Percentiles rank a stretch among this genome's conserved stretches.
Evolutionary conservation across 2,329 filamentous ascomycete genomes (phyloP).

Genomic region (Fusarium gaditjirri): DNA sequence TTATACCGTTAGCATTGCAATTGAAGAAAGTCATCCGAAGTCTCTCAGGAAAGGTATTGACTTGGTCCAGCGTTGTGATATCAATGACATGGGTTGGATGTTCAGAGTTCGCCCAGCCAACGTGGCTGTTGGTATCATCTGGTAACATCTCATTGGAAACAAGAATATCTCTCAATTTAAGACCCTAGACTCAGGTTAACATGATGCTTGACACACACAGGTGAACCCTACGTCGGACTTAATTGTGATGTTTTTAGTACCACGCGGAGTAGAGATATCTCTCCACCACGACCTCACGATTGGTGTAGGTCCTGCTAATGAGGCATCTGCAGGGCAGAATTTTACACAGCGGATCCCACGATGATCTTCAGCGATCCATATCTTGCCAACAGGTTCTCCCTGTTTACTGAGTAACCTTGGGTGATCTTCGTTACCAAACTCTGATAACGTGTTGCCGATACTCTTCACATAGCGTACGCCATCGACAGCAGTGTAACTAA

Average conservation of each 20-base stretch:
- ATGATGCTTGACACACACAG: rapidly evolving
- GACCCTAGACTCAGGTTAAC: not conserved
- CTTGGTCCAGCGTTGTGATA: conserved; percentile 8
- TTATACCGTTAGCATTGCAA: conserved; percentile 10
- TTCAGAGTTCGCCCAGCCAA: conserved; percentile 15
- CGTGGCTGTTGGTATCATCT: not conserved
- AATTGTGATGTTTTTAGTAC: not conserved
- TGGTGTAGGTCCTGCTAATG: conserved; percentile 9
- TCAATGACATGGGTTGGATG: conserved; percentile 14
- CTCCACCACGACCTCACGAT: conserved; percentile 22
- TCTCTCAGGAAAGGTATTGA: not conserved
- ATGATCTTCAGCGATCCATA: conserved; percentile 24
- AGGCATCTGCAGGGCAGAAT: not conserved
- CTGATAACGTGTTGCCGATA: not conserved
- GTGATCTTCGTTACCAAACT: not conserved
- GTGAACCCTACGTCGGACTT: conserved; percentile 4
- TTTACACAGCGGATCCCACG: conserved; percentile 21
- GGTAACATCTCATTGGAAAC: not conserved
- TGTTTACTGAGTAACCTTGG: not conserved
- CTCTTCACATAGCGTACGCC: conserved; percentile 19
- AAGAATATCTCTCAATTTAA: conserved; percentile 19
- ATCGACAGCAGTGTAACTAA: not conserved
- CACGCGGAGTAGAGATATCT: not conserved
- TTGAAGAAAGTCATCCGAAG: conserved; percentile 12
- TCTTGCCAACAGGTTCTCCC: not conserved